phyloP scores from a whole-genome alignment of 106 monocot genomes.

The Xerophyta viscosa region DNA sequence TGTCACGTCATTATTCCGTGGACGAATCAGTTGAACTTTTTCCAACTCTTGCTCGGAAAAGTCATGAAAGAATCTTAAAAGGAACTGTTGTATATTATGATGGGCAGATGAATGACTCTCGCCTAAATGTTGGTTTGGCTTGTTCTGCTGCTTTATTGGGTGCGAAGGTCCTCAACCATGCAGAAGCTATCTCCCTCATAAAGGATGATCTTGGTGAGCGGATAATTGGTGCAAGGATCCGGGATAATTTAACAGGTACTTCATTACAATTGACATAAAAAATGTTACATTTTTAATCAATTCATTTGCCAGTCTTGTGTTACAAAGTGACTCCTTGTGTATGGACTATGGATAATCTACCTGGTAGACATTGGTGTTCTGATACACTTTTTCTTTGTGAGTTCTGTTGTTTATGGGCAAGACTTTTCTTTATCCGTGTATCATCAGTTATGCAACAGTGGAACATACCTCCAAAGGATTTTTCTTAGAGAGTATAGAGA shows the following conservation, averaged over 20 bases:
- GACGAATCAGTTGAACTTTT: slow-evolving; percentile 87
- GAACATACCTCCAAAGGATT: too few relatives aligned
- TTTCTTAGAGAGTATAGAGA: too few relatives aligned
- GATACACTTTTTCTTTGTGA: too few relatives aligned
- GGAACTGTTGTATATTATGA: slow-evolving; percentile 99
- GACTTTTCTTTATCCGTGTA: too few relatives aligned
- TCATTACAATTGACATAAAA: background rate
- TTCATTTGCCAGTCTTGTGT: too few relatives aligned
- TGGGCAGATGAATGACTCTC: slow-evolving; percentile 98
- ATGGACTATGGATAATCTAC: too few relatives aligned
- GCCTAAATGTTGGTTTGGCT: slow-evolving; percentile 93
- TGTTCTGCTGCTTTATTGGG: slow-evolving; percentile 87
- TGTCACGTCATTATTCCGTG: slow-evolving; percentile 90
- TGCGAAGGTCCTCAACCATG: slow-evolving; percentile 85
- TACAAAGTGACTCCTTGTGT: too few relatives aligned
- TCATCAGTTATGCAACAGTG: too few relatives aligned
- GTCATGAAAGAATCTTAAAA: slow-evolving; percentile 62
- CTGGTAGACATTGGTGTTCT: too few relatives aligned
- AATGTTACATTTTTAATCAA: too few relatives aligned
- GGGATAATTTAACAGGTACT: slow-evolving; percentile 86
- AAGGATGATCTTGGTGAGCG: slow-evolving; percentile 62
- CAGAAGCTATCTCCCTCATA: slow-evolving; percentile 81
- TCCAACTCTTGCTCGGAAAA: slow-evolving; percentile 79
- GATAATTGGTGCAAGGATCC: slow-evolving; percentile 73
- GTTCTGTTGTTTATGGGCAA: too few relatives aligned